Percentiles rank a stretch among this genome's conserved stretches.
phyloP scores from a whole-genome alignment of 2,329 filamentous ascomycete species.

The Botryotinia calthae region DNA sequence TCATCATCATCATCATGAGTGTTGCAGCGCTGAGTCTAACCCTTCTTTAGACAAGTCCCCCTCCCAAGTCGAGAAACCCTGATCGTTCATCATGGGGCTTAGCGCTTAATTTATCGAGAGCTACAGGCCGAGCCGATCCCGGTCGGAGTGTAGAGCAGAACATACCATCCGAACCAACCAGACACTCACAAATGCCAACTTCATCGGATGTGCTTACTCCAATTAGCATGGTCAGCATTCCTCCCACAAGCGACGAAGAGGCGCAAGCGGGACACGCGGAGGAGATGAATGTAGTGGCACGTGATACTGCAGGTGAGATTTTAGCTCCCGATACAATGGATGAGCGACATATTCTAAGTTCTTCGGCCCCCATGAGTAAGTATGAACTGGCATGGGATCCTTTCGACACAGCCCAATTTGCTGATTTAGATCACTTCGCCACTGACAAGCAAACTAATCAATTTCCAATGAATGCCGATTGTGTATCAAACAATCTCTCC shows the following conservation, averaged over 20 bases:
- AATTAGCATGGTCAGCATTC: not conserved
- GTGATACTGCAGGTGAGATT: constrained; percentile 21
- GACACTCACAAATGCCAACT: not conserved
- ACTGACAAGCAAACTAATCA: constrained; percentile 30
- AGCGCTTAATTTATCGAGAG: constrained; percentile 15
- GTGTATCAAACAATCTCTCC: not conserved
- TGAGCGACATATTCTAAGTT: constrained; percentile 8
- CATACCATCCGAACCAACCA: constrained; percentile 13
- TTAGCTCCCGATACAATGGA: constrained; percentile 24
- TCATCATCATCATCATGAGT: constrained; percentile 26
- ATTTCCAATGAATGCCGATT: not conserved
- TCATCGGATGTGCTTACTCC: constrained; percentile 11
- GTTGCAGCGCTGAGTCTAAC: constrained; percentile 35
- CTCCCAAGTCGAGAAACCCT: constrained; percentile 40
- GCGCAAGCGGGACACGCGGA: not conserved
- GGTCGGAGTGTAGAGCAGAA: not conserved
- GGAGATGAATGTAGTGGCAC: constrained; percentile 11
- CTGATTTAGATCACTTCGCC: constrained; percentile 40
- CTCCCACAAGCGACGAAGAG: not conserved
- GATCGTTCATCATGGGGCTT: constrained; percentile 48
- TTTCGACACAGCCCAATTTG: constrained; percentile 40
- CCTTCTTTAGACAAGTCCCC: constrained; percentile 41
- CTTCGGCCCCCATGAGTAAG: constrained; percentile 40
- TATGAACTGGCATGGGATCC: constrained; percentile 41
- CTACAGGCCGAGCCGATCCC: constrained; percentile 1